Conservation (phyloP, 441 rosid species). For the Oxalis stricta region DNA sequence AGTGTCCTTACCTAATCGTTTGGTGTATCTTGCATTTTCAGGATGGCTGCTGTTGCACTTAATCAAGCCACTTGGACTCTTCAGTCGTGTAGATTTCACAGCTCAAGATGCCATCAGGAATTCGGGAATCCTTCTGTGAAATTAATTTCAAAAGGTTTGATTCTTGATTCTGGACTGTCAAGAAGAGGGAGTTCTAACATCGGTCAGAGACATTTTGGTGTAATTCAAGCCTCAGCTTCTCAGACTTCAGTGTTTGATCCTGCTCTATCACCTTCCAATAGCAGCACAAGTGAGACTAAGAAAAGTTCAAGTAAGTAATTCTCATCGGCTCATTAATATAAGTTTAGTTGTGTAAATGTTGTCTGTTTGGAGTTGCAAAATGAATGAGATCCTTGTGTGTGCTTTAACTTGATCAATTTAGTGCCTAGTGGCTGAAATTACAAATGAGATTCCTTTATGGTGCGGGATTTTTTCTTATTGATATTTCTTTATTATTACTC, state of each 20-base stretch:
- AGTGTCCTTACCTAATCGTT: background rate
- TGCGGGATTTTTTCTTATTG: conserved; percentile 6
- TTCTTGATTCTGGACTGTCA: conserved; percentile 17
- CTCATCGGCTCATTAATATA: conserved; percentile 2
- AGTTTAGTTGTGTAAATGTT: too few relatives aligned
- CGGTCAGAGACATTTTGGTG: conserved; percentile 15
- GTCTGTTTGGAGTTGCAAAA: too few relatives aligned
- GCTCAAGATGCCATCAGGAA: conserved; percentile 15
- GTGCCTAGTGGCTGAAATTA: background rate
- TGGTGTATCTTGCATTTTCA: conserved; percentile 17
- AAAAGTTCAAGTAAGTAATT: conserved; percentile 49
- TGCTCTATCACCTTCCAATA: conserved; percentile 37
- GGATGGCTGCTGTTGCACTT: conserved; percentile 45
- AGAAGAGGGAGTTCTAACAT: conserved; percentile 13
- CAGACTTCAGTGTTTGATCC: conserved; percentile 41
- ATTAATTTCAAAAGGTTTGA: conserved; percentile 18
- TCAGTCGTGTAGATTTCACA: conserved; percentile 18
- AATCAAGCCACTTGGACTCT: conserved; percentile 28
- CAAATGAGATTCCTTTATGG: background rate
- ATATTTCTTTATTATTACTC: background rate
- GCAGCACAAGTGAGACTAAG: conserved; percentile 18
- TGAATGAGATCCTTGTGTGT: too few relatives aligned
- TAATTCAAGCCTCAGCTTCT: conserved; percentile 43
- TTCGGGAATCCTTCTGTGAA: conserved; percentile 17
- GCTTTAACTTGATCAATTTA: background rate